phyloP scores from a whole-genome alignment of 768 basidiomycete genomes.

The Xerocomus spinulosus region DNA sequence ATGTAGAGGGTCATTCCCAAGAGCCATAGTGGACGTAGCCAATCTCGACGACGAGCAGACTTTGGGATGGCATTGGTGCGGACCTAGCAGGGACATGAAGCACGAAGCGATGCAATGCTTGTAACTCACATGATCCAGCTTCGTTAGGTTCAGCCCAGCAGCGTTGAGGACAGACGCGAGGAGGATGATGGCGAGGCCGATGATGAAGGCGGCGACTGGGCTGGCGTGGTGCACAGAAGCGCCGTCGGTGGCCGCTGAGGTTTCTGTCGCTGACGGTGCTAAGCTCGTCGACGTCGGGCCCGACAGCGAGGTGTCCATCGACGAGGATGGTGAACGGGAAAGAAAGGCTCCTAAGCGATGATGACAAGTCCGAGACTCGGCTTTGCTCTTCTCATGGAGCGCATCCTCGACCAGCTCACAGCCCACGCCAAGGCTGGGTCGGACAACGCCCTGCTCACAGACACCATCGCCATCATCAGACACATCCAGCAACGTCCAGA shows the following conservation, averaged over 20 bases:
- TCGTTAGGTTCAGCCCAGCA: constrained; percentile 91
- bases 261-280: constrained; percentile 10
- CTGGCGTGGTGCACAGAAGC: constrained; percentile 40
- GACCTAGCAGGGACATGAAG: constrained; percentile 40
- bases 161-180: constrained; percentile 84
- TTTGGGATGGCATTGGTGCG: constrained; percentile 75
- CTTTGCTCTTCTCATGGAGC: constrained; percentile 17
- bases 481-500: constrained; percentile 23
- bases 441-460: constrained; percentile 16
- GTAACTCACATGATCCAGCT: constrained; percentile 78
- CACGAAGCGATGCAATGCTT: not conserved
- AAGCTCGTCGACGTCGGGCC: constrained; percentile 15
- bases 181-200: constrained; percentile 81
- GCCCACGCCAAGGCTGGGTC: constrained; percentile 7
- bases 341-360: constrained; percentile 19
- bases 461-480: constrained; percentile 16
- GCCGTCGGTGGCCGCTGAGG: constrained; percentile 15
- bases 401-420: constrained; percentile 25
- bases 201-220: constrained; percentile 70
- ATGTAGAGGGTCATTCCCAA: constrained; percentile 94
- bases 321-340: constrained; percentile 5
- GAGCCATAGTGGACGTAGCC: constrained; percentile 82
- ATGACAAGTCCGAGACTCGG: not conserved
- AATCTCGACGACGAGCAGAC: constrained; percentile 67
- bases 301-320: constrained; percentile 13